Evolutionary conservation across 148 eudicot species (phyloP).

Genomic region (Chenopodium berlandieri): DNA sequence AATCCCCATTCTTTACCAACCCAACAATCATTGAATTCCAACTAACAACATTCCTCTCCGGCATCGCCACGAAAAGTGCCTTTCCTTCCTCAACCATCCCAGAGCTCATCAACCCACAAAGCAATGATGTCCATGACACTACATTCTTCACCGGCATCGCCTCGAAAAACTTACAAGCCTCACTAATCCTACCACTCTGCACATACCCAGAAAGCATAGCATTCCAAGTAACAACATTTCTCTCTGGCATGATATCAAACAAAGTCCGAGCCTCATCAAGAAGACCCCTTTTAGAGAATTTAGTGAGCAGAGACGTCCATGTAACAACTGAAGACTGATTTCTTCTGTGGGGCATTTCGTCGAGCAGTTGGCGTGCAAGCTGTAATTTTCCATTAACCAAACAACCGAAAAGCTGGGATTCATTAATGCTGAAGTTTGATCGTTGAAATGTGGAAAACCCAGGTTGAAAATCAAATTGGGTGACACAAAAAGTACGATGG

Average conservation of each 20-base stretch:
- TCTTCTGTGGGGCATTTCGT: slow-evolving; percentile 36
- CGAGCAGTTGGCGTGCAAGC: slow-evolving; percentile 40
- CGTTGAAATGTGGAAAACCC: background rate
- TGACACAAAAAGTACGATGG: slow-evolving; percentile 2
- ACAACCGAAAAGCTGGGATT: slow-evolving; percentile 25
- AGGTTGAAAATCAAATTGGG: background rate
- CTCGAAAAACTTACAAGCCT: slow-evolving; percentile 35
- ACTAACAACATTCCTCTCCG: slow-evolving; percentile 43
- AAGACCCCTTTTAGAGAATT: slow-evolving; percentile 29
- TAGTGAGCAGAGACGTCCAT: slow-evolving; percentile 44
- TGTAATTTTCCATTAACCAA: slow-evolving; percentile 20
- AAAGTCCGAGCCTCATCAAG: slow-evolving; percentile 32
- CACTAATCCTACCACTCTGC: slow-evolving; percentile 28
- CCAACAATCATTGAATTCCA: slow-evolving; percentile 47
- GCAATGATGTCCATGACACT: slow-evolving; percentile 49
- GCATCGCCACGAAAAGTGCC: slow-evolving; percentile 43
- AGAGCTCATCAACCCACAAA: slow-evolving; percentile 37
- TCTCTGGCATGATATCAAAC: slow-evolving; percentile 37
- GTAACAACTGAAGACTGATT: slow-evolving; percentile 20
- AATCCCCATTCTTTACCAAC: slow-evolving; percentile 35
- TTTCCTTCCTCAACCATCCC: slow-evolving; percentile 38
- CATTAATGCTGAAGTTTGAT: slow-evolving; percentile 1
- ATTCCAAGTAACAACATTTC: slow-evolving; percentile 43
- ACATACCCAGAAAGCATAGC: slow-evolving; percentile 45
- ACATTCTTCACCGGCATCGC: slow-evolving; percentile 42